A percentile compares a stretch with the other conserved stretches of the same genome.
phyloP scores from a whole-genome alignment of 202 grass and related monocot species.

The Brachypodium distachyon region DNA sequence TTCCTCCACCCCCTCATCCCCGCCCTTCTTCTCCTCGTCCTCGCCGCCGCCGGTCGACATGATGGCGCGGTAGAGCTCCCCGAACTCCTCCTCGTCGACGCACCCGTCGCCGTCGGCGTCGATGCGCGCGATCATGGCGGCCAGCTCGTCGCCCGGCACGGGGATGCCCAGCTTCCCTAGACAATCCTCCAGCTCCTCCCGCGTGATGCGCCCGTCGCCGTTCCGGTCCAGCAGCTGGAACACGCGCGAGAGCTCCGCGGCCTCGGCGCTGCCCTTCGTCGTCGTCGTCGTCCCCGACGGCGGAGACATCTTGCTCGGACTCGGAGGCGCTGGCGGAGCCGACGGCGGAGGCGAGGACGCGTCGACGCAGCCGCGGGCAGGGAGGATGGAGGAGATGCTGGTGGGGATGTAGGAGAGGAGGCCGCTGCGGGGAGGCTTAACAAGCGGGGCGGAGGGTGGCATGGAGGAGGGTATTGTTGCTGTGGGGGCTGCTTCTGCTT shows the following conservation, averaged over 20 bases:
- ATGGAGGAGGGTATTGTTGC: neutral
- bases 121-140: constrained; percentile 72
- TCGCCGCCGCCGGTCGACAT: neutral
- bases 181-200: constrained; percentile 72
- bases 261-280: neutral
- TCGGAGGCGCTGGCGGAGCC: neutral
- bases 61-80: constrained; percentile 56
- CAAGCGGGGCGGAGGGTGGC: constrained; percentile 6
- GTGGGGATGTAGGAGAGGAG: constrained; percentile 41
- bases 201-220: constrained; percentile 78
- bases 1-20: neutral
- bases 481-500: constrained; percentile 1
- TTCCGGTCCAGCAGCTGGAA: constrained; percentile 91
- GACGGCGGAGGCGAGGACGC: neutral
- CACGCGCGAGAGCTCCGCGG: constrained; percentile 60
- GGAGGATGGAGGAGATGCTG: constrained; percentile 38
- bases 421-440: constrained; percentile 27
- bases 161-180: constrained; percentile 64
- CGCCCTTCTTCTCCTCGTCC: neutral
- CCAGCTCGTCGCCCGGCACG: constrained; percentile 60
- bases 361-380: neutral
- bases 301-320: constrained; percentile 24
- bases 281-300: neutral
- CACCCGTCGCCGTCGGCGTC: constrained; percentile 89
- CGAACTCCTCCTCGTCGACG: constrained; percentile 84